Conservation (phyloP, 2,329 filamentous ascomycete genomes). For the Trichophyton equinum region DNA sequence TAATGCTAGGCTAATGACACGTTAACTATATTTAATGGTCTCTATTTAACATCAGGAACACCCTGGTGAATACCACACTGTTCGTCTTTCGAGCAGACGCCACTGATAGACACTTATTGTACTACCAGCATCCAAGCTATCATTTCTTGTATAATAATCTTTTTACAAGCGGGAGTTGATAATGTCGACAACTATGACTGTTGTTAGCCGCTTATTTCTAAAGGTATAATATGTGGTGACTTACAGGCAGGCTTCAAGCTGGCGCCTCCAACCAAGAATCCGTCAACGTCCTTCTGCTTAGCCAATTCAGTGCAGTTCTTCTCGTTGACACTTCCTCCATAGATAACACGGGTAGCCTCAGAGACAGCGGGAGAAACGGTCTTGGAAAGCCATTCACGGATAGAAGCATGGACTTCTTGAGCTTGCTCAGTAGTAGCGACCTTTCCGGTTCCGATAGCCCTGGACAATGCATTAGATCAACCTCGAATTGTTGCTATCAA, state of each 20-base stretch:
- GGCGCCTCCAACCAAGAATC: conserved; percentile 92
- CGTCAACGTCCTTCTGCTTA: conserved; percentile 90
- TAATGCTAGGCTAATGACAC: not conserved
- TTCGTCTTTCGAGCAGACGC: not conserved
- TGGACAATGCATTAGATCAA: conserved; percentile 16
- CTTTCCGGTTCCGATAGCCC: conserved; percentile 78
- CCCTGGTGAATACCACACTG: not conserved
- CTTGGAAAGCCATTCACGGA: conserved; percentile 71
- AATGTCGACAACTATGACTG: conserved; percentile 48
- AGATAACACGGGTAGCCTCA: conserved; percentile 84
- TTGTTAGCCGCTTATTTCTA: conserved; percentile 7
- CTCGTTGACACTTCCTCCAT: conserved; percentile 91
- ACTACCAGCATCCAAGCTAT: not conserved
- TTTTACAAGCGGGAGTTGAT: conserved; percentile 48
- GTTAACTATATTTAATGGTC: not conserved
- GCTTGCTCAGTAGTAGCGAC: conserved; percentile 80
- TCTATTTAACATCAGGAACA: not conserved
- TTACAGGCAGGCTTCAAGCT: conserved; percentile 92
- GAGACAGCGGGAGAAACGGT: conserved; percentile 65
- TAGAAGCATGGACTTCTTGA: conserved; percentile 84
- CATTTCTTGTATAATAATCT: not conserved
- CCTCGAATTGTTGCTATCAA: not conserved
- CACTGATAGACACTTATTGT: not conserved
- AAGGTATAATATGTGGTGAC: conserved; percentile 21
- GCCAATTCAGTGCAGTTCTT: conserved; percentile 94